Conservation (phyloP, 768 basidiomycete species). For the Kwoniella botswanensis region DNA sequence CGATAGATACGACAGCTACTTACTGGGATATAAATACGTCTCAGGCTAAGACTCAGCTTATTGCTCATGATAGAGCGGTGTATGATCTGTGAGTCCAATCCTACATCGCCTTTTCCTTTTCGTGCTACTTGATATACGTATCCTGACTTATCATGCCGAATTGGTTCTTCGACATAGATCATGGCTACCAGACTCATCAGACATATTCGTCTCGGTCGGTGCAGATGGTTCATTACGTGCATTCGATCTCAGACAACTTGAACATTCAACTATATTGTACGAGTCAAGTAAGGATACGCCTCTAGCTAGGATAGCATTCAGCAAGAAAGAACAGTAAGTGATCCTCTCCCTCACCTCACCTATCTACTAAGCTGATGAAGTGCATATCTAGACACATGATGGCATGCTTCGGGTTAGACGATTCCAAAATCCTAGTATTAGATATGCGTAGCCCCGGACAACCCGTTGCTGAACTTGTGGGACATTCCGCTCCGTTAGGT, state of each 20-base stretch:
- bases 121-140: too few relatives aligned
- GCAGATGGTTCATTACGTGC: conserved; percentile 95
- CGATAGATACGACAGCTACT: conserved; percentile 97
- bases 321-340: conserved; percentile 61
- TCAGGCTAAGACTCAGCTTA: conserved; percentile 93
- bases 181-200: conserved; percentile 95
- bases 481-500: conserved; percentile 80
- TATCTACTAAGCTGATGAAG: neutral
- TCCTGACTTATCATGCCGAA: too few relatives aligned
- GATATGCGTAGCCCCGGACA: conserved; percentile 97
- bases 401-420: conserved; percentile 96
- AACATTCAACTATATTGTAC: conserved; percentile 97
- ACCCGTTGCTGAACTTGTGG: conserved; percentile 88
- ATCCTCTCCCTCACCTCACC: neutral
- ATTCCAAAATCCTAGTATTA: conserved; percentile 83
- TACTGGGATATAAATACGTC: conserved; percentile 97
- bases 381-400: conserved; percentile 76
- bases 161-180: conserved; percentile 64
- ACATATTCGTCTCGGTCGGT: conserved; percentile 97
- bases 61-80: conserved; percentile 81
- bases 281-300: conserved; percentile 64
- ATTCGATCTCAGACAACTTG: conserved; percentile 92
- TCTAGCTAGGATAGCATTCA: conserved; percentile 56
- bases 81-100: conserved; percentile 42
- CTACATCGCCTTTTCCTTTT: neutral